Percentiles rank a stretch among this genome's conserved stretches.
Evolutionary conservation across 805 yeast species (phyloP).

Genomic region (Candida montana): DNA sequence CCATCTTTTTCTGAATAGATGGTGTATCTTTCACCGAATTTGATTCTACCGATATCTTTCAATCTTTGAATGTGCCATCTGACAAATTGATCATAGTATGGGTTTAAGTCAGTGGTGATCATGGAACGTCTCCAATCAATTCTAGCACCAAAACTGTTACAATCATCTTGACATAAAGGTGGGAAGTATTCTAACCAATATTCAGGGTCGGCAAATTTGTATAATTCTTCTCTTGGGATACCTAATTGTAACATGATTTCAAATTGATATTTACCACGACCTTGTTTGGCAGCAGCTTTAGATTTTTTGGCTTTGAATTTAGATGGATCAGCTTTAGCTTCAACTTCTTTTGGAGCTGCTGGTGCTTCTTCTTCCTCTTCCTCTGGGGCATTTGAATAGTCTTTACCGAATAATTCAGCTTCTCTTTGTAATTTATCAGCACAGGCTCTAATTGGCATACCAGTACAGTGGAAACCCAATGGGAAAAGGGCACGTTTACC

Average conservation of each 20-base stretch:
- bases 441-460: slow-evolving; percentile 95
- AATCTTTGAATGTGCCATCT: slow-evolving; percentile 95
- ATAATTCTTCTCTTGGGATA: slow-evolving; percentile 74
- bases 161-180: slow-evolving; percentile 77
- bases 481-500: slow-evolving; percentile 93
- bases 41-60: slow-evolving; percentile 82
- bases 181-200: slow-evolving; percentile 93
- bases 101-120: slow-evolving; percentile 92
- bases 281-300: slow-evolving; percentile 90
- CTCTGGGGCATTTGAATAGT: slow-evolving; percentile 63
- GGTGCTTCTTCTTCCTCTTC: slow-evolving; percentile 54
- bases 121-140: slow-evolving; percentile 98
- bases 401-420: slow-evolving; percentile 82
- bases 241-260: slow-evolving; percentile 97
- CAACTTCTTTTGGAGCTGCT: slow-evolving; percentile 29
- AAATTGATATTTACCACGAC: slow-evolving; percentile 89
- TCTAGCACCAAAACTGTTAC: slow-evolving; percentile 79
- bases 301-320: slow-evolving; percentile 91
- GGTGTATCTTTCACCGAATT: slow-evolving; percentile 97
- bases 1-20: slow-evolving; percentile 97
- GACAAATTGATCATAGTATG: slow-evolving; percentile 89
- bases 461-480: slow-evolving; percentile 98
- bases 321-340: slow-evolving; percentile 66
- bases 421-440: slow-evolving; percentile 95
- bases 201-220: slow-evolving; percentile 84